Conservation (phyloP, 306 rosid genomes). For the Notholithocarpus densiflorus region DNA sequence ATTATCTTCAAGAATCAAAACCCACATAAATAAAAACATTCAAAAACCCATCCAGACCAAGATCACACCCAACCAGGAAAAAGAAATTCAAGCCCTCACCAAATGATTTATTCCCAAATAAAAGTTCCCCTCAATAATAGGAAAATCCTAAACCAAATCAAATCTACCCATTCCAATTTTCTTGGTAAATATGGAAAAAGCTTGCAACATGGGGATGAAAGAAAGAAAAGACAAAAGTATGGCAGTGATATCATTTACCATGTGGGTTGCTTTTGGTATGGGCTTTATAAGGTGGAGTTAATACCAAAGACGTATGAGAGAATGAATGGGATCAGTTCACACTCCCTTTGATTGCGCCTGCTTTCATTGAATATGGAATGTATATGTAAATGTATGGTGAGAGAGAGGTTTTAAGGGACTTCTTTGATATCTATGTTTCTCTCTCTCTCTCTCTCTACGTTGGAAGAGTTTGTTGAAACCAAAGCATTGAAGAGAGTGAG, state of each 20-base stretch:
- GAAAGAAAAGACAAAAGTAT: conserved; percentile 8
- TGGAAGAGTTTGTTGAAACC: neutral
- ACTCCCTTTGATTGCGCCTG: conserved; percentile 29
- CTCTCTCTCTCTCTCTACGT: neutral
- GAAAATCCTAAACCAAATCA: conserved; percentile 19
- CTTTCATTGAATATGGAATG: conserved; percentile 26
- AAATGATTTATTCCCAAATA: conserved; percentile 9
- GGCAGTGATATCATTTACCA: conserved; percentile 27
- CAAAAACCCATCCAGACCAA: conserved; percentile 15
- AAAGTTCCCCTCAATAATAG: neutral
- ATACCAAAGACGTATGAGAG: conserved; percentile 26
- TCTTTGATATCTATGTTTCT: neutral
- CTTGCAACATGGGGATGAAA: conserved; percentile 3
- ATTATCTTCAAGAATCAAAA: conserved; percentile 9
- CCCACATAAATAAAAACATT: neutral
- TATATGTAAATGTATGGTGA: neutral
- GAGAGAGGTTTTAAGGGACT: neutral
- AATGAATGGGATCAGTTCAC: conserved; percentile 36
- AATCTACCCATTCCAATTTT: conserved; percentile 13
- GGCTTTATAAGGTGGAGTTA: conserved; percentile 10
- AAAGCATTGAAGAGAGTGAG: neutral
- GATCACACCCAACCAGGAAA: conserved; percentile 24
- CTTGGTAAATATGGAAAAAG: conserved; percentile 7
- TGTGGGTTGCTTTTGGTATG: neutral
- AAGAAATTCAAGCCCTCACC: conserved; percentile 13